Conservation (phyloP, 495 filamentous ascomycete species). For the Xeromyces bisporus region DNA sequence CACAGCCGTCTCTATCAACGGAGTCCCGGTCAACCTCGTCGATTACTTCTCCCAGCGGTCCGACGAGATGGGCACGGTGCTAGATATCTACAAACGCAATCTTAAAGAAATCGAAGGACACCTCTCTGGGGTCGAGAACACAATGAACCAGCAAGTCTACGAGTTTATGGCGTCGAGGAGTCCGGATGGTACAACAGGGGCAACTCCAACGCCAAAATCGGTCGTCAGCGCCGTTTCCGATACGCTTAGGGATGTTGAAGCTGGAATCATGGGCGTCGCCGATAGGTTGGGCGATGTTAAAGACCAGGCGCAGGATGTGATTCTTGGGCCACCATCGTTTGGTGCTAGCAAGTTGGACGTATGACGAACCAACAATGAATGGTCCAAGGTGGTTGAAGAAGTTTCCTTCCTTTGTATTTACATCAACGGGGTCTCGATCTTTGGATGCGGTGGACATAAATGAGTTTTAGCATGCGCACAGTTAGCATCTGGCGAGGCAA, state of each 20-base stretch:
- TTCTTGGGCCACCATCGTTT: conserved; percentile 32
- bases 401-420: background rate
- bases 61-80: conserved; percentile 50
- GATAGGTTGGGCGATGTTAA: conserved; percentile 47
- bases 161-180: conserved; percentile 41
- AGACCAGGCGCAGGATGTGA: conserved; percentile 53
- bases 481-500: no score
- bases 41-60: conserved; percentile 59
- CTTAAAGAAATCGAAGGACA: conserved; percentile 72
- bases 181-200: conserved; percentile 25
- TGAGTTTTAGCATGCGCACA: no score
- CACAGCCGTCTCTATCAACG: conserved; percentile 20
- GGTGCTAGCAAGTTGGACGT: conserved; percentile 13
- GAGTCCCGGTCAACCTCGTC: conserved; percentile 42
- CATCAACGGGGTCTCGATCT: background rate
- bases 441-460: no score
- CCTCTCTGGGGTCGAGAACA: conserved; percentile 55
- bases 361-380: conserved; percentile 3
- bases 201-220: conserved; percentile 24
- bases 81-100: conserved; percentile 48
- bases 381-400: background rate
- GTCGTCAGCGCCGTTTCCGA: conserved; percentile 42
- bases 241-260: conserved; percentile 62
- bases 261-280: conserved; percentile 60
- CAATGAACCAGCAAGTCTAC: conserved; percentile 51